Evolutionary conservation across 176 grass and related monocot genomes (phyloP).

Genomic region (Hsuehochloa calcarea): DNA sequence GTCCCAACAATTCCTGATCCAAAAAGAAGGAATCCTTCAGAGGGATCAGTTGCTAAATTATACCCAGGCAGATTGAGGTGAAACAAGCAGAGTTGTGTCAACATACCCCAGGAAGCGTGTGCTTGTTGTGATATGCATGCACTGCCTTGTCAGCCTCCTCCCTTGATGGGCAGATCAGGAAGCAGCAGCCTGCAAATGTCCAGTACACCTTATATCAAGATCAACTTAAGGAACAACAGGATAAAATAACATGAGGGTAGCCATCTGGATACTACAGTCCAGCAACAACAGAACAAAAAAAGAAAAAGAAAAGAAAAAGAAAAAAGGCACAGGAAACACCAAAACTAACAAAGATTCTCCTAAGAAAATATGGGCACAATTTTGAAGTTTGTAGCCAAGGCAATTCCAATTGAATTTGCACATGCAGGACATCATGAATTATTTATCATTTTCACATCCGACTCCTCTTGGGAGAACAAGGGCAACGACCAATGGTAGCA

Average conservation of each 20-base stretch:
- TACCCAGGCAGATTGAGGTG: neutral
- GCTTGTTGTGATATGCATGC: constrained; percentile 84
- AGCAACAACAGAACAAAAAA: constrained; percentile 15
- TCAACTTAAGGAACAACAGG: constrained; percentile 12
- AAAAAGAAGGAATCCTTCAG: neutral
- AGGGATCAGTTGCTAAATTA: constrained; percentile 8
- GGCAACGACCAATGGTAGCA: neutral
- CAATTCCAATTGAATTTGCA: neutral
- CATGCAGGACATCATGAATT: neutral
- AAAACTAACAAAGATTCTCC: neutral
- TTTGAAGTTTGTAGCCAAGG: neutral
- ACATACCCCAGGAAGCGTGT: constrained; percentile 79
- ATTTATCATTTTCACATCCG: neutral
- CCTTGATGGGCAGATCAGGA: constrained; percentile 88
- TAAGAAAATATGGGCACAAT: neutral
- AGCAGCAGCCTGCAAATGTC: constrained; percentile 61
- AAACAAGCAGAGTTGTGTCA: neutral
- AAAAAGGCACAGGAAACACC: neutral
- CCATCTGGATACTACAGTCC: neutral
- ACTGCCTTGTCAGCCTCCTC: constrained; percentile 99
- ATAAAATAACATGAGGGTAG: neutral
- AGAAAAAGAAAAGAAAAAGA: neutral
- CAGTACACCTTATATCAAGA: neutral
- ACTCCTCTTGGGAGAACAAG: constrained; percentile 3
- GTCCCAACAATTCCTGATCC: neutral